Evolutionary conservation across 192 early-diverging fungal genomes (phyloP).

Genomic region (Coemansia javaensis): DNA sequence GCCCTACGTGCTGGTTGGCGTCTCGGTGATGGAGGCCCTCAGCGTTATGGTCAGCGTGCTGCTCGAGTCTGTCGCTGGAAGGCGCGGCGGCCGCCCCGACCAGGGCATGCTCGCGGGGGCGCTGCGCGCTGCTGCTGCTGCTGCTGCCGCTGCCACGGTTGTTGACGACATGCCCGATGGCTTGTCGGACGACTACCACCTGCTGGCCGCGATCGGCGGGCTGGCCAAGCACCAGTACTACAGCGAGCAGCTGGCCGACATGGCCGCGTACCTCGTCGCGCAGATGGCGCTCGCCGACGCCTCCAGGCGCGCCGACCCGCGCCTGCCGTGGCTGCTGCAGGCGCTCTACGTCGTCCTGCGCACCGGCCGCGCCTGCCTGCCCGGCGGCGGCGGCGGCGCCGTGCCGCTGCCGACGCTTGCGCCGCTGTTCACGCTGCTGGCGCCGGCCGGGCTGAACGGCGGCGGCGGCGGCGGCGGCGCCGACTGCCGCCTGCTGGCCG

Average conservation of each 20-base stretch:
- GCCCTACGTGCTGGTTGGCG: conserved; percentile 47
- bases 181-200: conserved; percentile 36
- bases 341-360: neutral
- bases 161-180: neutral
- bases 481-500: conserved; percentile 20
- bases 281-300: conserved; percentile 18
- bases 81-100: conserved; percentile 8
- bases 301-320: too few species aligned
- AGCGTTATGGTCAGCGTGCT: conserved; percentile 39
- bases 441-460: too few species aligned
- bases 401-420: conserved; percentile 20
- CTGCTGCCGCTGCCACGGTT: neutral
- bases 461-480: conserved; percentile 4
- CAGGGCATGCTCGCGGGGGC: conserved; percentile 13
- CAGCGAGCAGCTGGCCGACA: conserved; percentile 37
- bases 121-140: neutral
- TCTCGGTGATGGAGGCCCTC: conserved; percentile 50
- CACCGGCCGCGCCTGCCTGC: neutral
- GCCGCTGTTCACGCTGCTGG: conserved; percentile 37
- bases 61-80: conserved; percentile 19
- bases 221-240: conserved; percentile 51
- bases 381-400: neutral
- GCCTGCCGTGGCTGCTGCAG: neutral
- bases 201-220: conserved; percentile 41
- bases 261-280: conserved; percentile 32